A percentile compares a stretch with the other conserved stretches of the same genome.
These are phyloP conservation scores for Spiromastix sp. DNA, from an alignment of 2,329 filamentous ascomycete genomes.

Conservation along the genomic window DNA sequence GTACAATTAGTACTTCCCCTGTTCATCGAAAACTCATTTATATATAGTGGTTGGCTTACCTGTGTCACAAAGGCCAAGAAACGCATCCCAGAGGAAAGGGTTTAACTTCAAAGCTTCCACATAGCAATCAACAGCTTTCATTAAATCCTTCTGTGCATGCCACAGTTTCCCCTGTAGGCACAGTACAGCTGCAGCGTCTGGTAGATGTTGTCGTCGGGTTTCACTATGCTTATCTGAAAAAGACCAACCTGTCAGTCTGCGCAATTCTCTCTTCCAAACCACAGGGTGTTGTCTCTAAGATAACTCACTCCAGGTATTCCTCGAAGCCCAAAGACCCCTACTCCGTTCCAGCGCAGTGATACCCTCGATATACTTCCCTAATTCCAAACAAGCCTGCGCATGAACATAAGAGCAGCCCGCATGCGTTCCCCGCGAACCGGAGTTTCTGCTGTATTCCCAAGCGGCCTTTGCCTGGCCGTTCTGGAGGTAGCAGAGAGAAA, in stretches of 20 bases:
- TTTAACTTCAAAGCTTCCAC: constrained; percentile 83
- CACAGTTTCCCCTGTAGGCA: constrained; percentile 83
- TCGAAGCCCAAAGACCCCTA: constrained; percentile 62
- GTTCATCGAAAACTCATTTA: background rate
- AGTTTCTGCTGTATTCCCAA: constrained; percentile 67
- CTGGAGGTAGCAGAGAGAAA: constrained; percentile 75
- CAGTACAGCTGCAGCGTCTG: constrained; percentile 74
- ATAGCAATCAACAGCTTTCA: constrained; percentile 75
- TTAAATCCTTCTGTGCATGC: constrained; percentile 66
- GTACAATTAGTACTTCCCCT: background rate
- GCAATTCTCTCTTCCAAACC: constrained; percentile 1
- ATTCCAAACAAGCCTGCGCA: constrained; percentile 72
- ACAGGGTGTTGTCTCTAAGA: constrained; percentile 2
- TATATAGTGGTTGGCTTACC: constrained; percentile 27
- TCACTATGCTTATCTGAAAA: constrained; percentile 59
- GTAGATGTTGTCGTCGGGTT: constrained; percentile 59
- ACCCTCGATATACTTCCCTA: constrained; percentile 73
- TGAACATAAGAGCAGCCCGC: constrained; percentile 85
- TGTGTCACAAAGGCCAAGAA: constrained; percentile 74
- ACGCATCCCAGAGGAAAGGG: constrained; percentile 97
- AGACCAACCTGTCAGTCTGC: constrained; percentile 4
- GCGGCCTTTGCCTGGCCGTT: constrained; percentile 76
- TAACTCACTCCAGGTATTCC: constrained; percentile 63
- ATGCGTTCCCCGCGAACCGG: constrained; percentile 61
- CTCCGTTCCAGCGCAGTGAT: constrained; percentile 75